Percentiles rank a stretch among this genome's conserved stretches.
Evolutionary conservation across 805 yeast species (phyloP).

Genomic region (Wickerhamiella qilinensis): DNA sequence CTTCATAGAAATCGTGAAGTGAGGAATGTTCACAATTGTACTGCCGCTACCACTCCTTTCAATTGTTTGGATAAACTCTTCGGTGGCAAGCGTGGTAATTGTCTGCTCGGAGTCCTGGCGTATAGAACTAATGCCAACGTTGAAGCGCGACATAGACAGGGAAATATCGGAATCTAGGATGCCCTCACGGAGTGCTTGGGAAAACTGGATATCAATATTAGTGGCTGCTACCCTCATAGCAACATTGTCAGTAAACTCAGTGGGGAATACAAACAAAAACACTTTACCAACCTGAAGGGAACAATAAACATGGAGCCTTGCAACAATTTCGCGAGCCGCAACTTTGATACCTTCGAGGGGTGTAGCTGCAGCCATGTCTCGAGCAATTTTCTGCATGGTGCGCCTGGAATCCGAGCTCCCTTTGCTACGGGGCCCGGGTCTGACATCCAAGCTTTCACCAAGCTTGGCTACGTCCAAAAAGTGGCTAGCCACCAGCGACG

Average conservation of each 20-base stretch:
- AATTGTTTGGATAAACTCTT: conserved; percentile 34
- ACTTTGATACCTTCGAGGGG: no score
- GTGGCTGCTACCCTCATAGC: conserved; percentile 36
- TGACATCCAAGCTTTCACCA: conserved; percentile 4
- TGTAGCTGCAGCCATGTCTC: background rate
- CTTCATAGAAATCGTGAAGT: conserved; percentile 57
- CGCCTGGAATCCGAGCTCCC: background rate
- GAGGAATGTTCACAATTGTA: conserved; percentile 62
- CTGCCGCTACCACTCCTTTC: conserved; percentile 61
- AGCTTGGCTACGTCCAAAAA: conserved; percentile 54
- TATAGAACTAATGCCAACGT: conserved; percentile 49
- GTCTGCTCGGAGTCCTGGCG: conserved; percentile 18
- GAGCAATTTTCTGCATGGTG: background rate
- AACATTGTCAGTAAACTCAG: conserved; percentile 60
- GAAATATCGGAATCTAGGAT: conserved; percentile 38
- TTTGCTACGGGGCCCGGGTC: background rate
- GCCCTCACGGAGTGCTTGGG: conserved; percentile 6
- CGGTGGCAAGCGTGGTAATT: conserved; percentile 30
- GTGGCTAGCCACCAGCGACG: conserved; percentile 77
- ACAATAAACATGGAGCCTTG: conserved; percentile 43
- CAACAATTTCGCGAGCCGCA: background rate
- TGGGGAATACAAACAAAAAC: conserved; percentile 58
- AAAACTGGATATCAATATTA: conserved; percentile 17
- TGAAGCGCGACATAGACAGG: conserved; percentile 44
- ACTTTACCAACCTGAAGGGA: conserved; percentile 43